A percentile compares a stretch with the other conserved stretches of the same genome.
Conservation (phyloP, 129 eudicot genomes). For the Helianthus tuberosus region DNA sequence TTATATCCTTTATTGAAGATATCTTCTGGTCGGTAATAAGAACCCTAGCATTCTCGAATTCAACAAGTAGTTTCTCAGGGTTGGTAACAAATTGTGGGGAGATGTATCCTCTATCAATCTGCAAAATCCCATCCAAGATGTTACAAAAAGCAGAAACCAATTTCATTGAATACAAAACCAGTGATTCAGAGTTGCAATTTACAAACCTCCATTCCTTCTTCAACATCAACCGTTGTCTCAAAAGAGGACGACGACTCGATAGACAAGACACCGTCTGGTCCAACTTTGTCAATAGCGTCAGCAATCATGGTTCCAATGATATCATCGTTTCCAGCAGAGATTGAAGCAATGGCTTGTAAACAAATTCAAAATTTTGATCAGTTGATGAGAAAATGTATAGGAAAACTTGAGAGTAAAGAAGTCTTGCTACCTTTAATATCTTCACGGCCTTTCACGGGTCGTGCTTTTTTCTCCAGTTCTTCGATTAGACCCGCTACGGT, state of each 20-base stretch:
- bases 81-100: slow-evolving; percentile 97
- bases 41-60: slow-evolving; percentile 87
- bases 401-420: neutral
- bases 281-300: slow-evolving; percentile 96
- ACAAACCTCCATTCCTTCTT: slow-evolving; percentile 98
- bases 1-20: slow-evolving; percentile 82
- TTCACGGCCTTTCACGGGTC: slow-evolving; percentile 90
- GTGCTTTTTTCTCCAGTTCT: slow-evolving; percentile 70
- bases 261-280: slow-evolving; percentile 89
- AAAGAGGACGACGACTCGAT: slow-evolving; percentile 90
- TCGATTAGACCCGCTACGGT: slow-evolving; percentile 62
- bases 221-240: slow-evolving; percentile 93
- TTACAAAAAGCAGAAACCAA: neutral
- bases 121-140: slow-evolving; percentile 15
- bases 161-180: neutral
- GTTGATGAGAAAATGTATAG: neutral
- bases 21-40: slow-evolving; percentile 93
- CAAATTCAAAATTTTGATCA: neutral
- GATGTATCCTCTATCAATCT: slow-evolving; percentile 95
- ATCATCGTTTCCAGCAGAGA: slow-evolving; percentile 96
- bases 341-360: slow-evolving; percentile 78
- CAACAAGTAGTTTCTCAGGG: slow-evolving; percentile 78
- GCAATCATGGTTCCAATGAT: slow-evolving; percentile 86
- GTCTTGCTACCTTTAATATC: slow-evolving; percentile 73
- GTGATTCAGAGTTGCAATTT: neutral